Evolutionary conservation across 1,284 basidiomycete species (phyloP), one percentile per base, ranked within the genome.

Genomic region (Cutaneotrichosporon spelunceum): DNA sequence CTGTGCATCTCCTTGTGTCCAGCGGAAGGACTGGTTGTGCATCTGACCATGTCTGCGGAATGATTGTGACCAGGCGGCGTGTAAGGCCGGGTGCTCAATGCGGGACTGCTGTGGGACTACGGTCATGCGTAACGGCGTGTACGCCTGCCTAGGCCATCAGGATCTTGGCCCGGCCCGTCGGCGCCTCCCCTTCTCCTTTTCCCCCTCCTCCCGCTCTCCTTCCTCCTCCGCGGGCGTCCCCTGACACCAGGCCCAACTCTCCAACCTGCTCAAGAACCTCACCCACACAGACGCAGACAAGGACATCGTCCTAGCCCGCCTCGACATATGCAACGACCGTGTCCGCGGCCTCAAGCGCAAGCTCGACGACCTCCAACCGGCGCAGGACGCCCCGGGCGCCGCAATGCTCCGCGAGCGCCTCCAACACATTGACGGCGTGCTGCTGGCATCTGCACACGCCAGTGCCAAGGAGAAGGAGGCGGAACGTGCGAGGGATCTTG

Each of bases 291-390:
- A 65, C 7, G 66, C 67, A 8, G 64, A 62, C 33, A 55, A 62
- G 39, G 68, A 60, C 5, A 39, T 42, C 2, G 61, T 68, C 1
- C 56, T 71, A 2, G 24, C 53, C 24, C 76, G 73, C 62, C 57
- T 80, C 4, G 75, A 72, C 54, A 65, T 65, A 10, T 70, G 70
- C 4, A 56, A 53, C 2, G 78, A 79, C 24, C 66, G 77, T 16
- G 65, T 75, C 14, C 70, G 69, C 34, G 75, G 76, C 0, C 65
- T 80, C n/a, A 80, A 80, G 67, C 71, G 78, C 29, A 80, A 80
- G 72, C 78, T 79, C 29, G 65, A 66, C 50, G 65, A 66, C 34
- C 59, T 66, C 26, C 65, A 66, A 59, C 62, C 62, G 3, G 54
- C 56, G 8, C 42, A 61, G 4, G 47, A 24, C 7, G 53, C 59